Percentiles rank a stretch among this genome's conserved stretches.
Conservation (phyloP, 441 rosid genomes). For the Francoa sonchifolia region DNA sequence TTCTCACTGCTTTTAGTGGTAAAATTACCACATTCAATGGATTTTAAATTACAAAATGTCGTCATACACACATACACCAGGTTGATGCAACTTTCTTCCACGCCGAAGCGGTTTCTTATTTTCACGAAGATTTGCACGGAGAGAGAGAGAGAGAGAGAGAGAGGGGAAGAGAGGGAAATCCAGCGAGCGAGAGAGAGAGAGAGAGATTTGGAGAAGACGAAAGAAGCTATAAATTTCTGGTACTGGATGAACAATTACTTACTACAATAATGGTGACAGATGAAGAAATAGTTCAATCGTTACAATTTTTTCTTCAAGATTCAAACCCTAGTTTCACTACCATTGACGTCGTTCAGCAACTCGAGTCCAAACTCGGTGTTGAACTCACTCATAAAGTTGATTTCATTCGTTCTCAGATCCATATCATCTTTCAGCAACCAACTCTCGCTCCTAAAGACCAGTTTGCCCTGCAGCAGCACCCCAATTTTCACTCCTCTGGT, state of each 20-base stretch:
- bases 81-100: too few relatives aligned
- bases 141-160: background rate
- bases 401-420: constrained; percentile 8
- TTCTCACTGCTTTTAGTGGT: too few relatives aligned
- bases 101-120: too few relatives aligned
- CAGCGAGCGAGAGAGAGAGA: too few relatives aligned
- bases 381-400: constrained; percentile 10
- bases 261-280: constrained; percentile 7
- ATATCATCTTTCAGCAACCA: constrained; percentile 5
- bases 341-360: constrained; percentile 8
- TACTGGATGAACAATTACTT: too few relatives aligned
- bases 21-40: too few relatives aligned
- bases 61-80: too few relatives aligned
- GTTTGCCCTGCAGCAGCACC: background rate
- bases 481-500: background rate
- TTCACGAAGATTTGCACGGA: background rate
- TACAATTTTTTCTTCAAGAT: constrained; percentile 6
- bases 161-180: too few relatives aligned
- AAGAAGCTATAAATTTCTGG: too few relatives aligned
- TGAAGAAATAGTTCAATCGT: constrained; percentile 1
- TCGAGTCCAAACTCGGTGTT: constrained; percentile 6
- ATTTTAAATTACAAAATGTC: too few relatives aligned
- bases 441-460: constrained; percentile 1
- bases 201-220: too few relatives aligned
- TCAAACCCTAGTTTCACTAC: background rate